Percentiles rank a stretch among this genome's conserved stretches.
Evolutionary conservation across 345 rosid genomes (phyloP).

Genomic region (Populus deltoides): DNA sequence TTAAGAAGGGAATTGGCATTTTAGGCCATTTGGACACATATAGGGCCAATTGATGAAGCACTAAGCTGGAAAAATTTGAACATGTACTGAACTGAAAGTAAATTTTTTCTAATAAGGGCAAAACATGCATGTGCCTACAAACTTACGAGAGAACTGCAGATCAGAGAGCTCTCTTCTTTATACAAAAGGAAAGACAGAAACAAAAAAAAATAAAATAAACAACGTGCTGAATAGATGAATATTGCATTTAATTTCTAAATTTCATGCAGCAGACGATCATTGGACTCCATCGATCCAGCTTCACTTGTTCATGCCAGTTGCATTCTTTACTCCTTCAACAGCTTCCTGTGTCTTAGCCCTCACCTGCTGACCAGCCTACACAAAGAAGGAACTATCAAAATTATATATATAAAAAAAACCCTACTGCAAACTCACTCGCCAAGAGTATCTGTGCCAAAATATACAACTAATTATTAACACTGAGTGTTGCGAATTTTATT

Average conservation of each 20-base stretch:
- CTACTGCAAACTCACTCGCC: too few species aligned
- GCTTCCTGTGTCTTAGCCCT: constrained; percentile 57
- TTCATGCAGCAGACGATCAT: not conserved
- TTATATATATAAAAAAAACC: too few species aligned
- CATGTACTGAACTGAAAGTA: not conserved
- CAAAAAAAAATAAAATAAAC: not conserved
- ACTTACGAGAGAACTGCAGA: not conserved
- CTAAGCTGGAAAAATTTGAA: too few species aligned
- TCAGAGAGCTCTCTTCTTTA: constrained; percentile 14
- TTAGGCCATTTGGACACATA: too few species aligned
- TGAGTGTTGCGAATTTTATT: too few species aligned
- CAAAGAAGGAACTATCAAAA: too few species aligned
- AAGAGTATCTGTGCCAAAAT: too few species aligned
- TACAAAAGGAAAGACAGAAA: not conserved
- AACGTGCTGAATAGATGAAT: not conserved
- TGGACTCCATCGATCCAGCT: not conserved
- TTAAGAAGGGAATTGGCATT: too few species aligned
- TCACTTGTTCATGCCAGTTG: constrained; percentile 34
- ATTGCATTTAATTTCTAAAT: not conserved
- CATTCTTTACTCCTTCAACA: constrained; percentile 59
- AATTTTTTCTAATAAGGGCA: not conserved
- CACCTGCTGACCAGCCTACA: constrained; percentile 59
- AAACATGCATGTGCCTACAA: not conserved
- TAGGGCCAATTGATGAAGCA: too few species aligned
- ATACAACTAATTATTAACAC: too few species aligned